phyloP scores from a whole-genome alignment of 2,329 filamentous ascomycete species.

The Botryosphaeria dothidea region DNA sequence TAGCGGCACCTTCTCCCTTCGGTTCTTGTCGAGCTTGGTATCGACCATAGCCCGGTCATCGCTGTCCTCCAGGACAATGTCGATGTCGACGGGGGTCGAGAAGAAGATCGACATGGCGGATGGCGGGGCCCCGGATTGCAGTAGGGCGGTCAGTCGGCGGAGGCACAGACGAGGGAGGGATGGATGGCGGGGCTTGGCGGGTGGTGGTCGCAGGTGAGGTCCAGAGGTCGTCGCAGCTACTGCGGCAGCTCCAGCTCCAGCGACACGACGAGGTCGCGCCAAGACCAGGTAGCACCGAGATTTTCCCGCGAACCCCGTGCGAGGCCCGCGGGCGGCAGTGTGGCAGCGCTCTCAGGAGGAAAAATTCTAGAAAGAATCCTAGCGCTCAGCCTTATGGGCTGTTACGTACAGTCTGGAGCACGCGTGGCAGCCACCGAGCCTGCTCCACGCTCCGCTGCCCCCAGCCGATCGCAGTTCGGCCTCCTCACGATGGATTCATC shows the following conservation, averaged over 20 bases:
- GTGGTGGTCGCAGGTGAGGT: constrained; percentile 2
- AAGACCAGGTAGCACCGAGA: not conserved
- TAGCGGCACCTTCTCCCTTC: constrained; percentile 92
- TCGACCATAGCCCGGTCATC: constrained; percentile 95
- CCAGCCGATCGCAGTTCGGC: not conserved
- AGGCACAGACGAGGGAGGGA: not conserved
- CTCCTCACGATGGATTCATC: not conserved
- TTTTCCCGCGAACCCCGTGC: no score
- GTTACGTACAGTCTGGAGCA: not conserved
- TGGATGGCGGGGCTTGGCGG: constrained; percentile 8
- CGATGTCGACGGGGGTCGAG: constrained; percentile 97
- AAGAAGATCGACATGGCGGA: constrained; percentile 83
- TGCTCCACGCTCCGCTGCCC: not conserved
- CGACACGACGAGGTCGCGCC: no score
- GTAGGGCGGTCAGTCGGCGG: not conserved
- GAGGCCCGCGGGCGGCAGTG: no score
- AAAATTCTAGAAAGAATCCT: constrained; percentile 14
- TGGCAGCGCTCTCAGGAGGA: not conserved
- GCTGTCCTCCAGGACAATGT: constrained; percentile 93
- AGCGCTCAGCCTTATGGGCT: constrained; percentile 13
- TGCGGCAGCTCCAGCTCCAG: not conserved
- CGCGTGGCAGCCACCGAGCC: not conserved
- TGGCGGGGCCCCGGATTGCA: constrained; percentile 11
- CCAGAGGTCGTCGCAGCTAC: not conserved
- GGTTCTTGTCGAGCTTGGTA: constrained; percentile 97